Percentiles rank a stretch among this genome's conserved stretches.
Evolutionary conservation across 1,284 basidiomycete species (phyloP).

Genomic region (Spongispora temasekensis): DNA sequence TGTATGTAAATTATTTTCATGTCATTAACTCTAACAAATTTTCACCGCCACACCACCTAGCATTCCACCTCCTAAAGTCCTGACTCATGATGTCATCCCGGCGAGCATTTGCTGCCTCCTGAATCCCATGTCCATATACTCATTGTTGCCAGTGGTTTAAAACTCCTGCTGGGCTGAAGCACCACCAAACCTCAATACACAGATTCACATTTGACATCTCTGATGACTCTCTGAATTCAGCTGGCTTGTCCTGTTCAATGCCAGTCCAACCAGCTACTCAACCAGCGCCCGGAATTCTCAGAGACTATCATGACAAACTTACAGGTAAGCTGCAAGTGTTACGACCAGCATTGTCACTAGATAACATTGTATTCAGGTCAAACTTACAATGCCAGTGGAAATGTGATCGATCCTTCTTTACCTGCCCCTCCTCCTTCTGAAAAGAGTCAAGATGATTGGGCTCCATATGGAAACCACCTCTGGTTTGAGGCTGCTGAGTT

Average conservation of each 20-base stretch:
- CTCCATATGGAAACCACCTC: background rate
- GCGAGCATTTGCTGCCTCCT: background rate
- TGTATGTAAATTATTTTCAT: too few relatives aligned
- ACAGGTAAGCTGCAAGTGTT: background rate
- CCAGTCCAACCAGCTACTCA: background rate
- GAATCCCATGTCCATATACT: background rate
- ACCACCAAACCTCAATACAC: background rate
- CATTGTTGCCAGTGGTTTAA: conserved; percentile 1
- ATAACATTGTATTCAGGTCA: background rate
- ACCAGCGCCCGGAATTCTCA: background rate
- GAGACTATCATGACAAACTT: background rate
- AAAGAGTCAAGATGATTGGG: conserved; percentile 1
- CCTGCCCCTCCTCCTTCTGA: background rate
- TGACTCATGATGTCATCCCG: background rate
- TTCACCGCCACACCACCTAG: too few relatives aligned
- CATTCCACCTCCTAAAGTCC: background rate
- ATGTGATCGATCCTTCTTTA: background rate
- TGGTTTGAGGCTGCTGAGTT: background rate
- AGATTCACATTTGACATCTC: background rate
- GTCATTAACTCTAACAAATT: too few relatives aligned
- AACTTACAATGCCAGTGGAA: background rate
- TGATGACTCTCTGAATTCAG: background rate
- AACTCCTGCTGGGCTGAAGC: background rate
- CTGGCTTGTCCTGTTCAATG: background rate
- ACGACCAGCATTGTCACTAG: background rate